These are phyloP conservation scores for Saccharum officinarum DNA, from an alignment of 176 grass and related monocot species.

Conservation along the genomic window DNA sequence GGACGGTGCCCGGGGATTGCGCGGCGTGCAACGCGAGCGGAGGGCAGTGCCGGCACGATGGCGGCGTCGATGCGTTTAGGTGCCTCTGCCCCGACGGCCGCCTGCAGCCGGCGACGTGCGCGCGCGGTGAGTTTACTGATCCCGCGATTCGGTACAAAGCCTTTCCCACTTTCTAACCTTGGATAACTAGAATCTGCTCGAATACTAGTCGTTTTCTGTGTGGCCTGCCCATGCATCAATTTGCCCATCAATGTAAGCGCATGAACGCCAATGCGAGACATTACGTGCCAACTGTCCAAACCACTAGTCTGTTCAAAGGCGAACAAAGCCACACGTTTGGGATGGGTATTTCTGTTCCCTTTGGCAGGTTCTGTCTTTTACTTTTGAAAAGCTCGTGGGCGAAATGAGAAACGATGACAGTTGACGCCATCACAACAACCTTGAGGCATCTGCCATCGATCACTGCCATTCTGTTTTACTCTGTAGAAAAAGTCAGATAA, in stretches of 20 bases:
- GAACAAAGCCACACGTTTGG: not conserved
- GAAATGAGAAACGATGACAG: not conserved
- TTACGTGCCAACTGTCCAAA: not conserved
- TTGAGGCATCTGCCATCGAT: not conserved
- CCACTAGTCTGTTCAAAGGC: not conserved
- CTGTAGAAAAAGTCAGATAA: not conserved
- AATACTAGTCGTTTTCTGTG: not conserved
- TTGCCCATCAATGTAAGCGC: slow-evolving; percentile 2
- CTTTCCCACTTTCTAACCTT: not conserved
- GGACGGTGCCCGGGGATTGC: slow-evolving; percentile 36
- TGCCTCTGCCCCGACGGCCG: slow-evolving; percentile 40
- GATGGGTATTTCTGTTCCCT: not conserved
- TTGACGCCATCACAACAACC: not conserved
- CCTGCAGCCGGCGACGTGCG: slow-evolving; percentile 3
- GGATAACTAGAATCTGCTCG: not conserved
- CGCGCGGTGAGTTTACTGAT: slow-evolving; percentile 25
- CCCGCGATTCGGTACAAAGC: not conserved
- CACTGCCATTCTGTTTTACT: not conserved
- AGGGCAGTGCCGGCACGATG: slow-evolving; percentile 16
- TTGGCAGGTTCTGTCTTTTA: not conserved
- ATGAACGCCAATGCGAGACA: not conserved
- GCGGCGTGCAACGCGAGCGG: slow-evolving; percentile 18
- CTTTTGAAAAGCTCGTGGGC: not conserved
- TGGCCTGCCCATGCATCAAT: not conserved
- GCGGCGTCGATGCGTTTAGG: not conserved